Evolutionary conservation across 345 rosid species (phyloP).

Genomic region (Lumnitzera racemosa): DNA sequence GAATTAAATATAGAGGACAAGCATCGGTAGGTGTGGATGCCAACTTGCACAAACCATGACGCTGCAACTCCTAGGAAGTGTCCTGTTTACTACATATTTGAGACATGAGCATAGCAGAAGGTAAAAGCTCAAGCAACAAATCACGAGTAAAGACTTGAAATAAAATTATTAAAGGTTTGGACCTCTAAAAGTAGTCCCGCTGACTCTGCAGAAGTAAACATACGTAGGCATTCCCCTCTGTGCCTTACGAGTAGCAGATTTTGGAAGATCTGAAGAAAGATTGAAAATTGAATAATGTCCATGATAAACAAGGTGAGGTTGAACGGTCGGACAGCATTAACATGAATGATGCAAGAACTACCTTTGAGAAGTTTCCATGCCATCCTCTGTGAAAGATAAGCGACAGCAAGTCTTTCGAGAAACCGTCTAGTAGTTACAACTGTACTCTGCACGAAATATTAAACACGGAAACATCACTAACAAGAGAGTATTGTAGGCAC

Average conservation of each 20-base stretch:
- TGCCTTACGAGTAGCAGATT: slow-evolving; percentile 75
- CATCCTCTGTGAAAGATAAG: slow-evolving; percentile 72
- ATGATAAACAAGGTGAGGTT: background rate
- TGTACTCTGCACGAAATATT: slow-evolving; percentile 43
- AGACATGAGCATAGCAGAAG: slow-evolving; percentile 4
- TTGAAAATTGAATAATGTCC: background rate
- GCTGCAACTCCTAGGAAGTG: slow-evolving; percentile 75
- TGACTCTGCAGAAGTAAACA: slow-evolving; percentile 59
- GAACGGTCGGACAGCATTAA: background rate
- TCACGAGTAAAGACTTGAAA: background rate
- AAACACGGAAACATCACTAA: no score
- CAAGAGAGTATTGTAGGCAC: no score
- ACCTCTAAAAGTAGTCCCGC: slow-evolving; percentile 92
- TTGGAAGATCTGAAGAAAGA: slow-evolving; percentile 58
- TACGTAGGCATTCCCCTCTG: slow-evolving; percentile 65
- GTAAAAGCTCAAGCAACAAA: slow-evolving; percentile 4
- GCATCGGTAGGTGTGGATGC: slow-evolving; percentile 66
- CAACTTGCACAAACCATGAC: slow-evolving; percentile 86
- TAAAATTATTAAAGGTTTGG: background rate
- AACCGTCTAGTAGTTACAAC: slow-evolving; percentile 83
- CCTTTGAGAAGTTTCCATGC: slow-evolving; percentile 99
- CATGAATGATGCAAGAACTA: slow-evolving; percentile 17
- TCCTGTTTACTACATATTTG: slow-evolving; percentile 38
- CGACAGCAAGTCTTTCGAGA: slow-evolving; percentile 80
- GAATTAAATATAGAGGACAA: slow-evolving; percentile 25